Evolutionary conservation across 805 yeast species (phyloP), one percentile per base, ranked within the genome.

Genomic region (Zygoascus bituminiphila): DNA sequence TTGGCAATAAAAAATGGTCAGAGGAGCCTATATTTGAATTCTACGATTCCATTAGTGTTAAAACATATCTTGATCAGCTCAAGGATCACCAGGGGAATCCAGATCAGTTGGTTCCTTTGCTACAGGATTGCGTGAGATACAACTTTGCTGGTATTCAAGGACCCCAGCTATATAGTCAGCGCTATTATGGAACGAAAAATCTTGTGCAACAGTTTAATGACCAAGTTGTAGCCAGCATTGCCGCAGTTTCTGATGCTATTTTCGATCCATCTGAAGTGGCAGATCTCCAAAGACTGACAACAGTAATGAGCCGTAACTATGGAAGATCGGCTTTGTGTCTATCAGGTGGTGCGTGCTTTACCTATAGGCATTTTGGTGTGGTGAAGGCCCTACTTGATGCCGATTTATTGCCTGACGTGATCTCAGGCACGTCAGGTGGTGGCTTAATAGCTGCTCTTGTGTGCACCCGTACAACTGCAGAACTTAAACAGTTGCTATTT

Each of bases 361-460:
- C 89, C 1, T 81, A 82, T 55, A 78, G 81, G 26, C 94, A 84
- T 63, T 81, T 83, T 64, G 94, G 94, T 2, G 77, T 84, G 2
- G 73, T 84, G 23, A 81, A 80, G 53, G 89, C 88, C 0, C 63
- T 85, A 36, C 64, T 84, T 4, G 88, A 85, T 50, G 75, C 76
- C 49, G 82, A 81, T 60, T 64, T 77, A 44, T 65, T 84, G 45
- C 94, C 94, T 1, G 70, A 71, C 4, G 81, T 84, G 33, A 69
- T 85, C 7, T 76, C 85, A 31, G 94, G 94, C 1, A 84, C 93
- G 0, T 79, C 87, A 0, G 91, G 93, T 1, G 94, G 94, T 14
- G 91, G 88, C 1, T 65, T 83, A 10, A 78, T 84, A 12, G 89
- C 93, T 0, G 85, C 88, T 0, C 62, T 84, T 36, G 77, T 83